Evolutionary conservation across 495 filamentous ascomycete species (phyloP), one percentile per base, ranked within the genome.

Genomic region (Geoglossum glabrum): DNA sequence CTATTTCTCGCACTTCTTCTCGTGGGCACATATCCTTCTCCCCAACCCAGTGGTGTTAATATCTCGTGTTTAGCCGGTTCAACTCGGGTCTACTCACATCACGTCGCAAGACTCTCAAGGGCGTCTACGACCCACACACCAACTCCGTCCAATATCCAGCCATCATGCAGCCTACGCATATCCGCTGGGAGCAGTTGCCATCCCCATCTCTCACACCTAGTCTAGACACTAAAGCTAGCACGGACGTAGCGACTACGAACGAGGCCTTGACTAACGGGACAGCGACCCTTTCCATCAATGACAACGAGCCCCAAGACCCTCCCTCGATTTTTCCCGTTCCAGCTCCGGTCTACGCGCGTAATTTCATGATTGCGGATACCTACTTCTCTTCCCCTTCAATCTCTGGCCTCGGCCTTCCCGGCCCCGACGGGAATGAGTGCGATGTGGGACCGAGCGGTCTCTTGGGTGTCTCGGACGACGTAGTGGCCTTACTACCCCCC

Each of bases 41-140:
- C 13, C n/a, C 26, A 33, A 52, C 30, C 49, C 56, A 49, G n/a
- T 23, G 11, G 30, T 26, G 50, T 10, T 15, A 40, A 59, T 40
- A 74, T 63, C 51, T 57, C 15, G 34, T 23, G 49, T 61, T 4
- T 60, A 95, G 90, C 64, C 79, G 79, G 40, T 96, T 87, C 74
- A 98, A 98, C 68, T 70, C 81, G 21, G 66, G 75, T 1, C 74
- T 96, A 27, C 70, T 77, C 0, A 70, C 73, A 15, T 67, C 78
- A 31, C 83, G 92, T 27, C 80, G 79, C 19, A 56, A 15, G 43
- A 88, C 81, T 59, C 68, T 82, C 13, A 74, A 79, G 34, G 92
- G 92, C 26, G 73, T 88, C 26, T 98, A 98, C 67, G 89, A 98
- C 61, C 78, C 90, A 25, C 88, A 96, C 70, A 95, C 92, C 45